Evolutionary conservation across 2,329 filamentous ascomycete species (phyloP).

Genomic region (Verruconis gallopava): DNA sequence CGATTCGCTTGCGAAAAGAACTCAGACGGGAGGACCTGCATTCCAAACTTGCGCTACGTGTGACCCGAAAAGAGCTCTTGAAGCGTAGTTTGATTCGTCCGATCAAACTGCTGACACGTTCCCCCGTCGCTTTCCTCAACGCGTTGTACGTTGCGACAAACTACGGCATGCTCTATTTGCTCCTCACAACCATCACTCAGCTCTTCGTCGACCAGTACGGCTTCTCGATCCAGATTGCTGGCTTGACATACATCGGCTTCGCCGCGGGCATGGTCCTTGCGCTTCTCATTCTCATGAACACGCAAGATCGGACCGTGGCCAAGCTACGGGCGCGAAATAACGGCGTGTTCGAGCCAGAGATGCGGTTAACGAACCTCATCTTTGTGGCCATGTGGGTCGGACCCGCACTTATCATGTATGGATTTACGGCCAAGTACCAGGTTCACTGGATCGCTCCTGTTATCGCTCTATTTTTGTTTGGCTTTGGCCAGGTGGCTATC

Average conservation of each 20-base stretch:
- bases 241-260: constrained; percentile 14
- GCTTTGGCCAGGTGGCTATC: constrained; percentile 9
- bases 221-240: constrained; percentile 10
- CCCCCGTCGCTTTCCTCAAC: constrained; percentile 14
- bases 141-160: constrained; percentile 14
- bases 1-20: constrained; percentile 12
- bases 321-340: constrained; percentile 13
- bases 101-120: constrained; percentile 15
- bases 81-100: constrained; percentile 13
- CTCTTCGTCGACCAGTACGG: constrained; percentile 15
- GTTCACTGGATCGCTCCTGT: constrained; percentile 17
- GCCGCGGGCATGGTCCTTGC: constrained; percentile 15
- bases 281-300: constrained; percentile 13
- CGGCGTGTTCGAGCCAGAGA: constrained; percentile 16
- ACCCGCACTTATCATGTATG: constrained; percentile 19
- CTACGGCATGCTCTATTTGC: constrained; percentile 17
- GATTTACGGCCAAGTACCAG: constrained; percentile 17
- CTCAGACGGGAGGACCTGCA: constrained; percentile 13
- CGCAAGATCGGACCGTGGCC: constrained; percentile 13
- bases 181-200: constrained; percentile 16
- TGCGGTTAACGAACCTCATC: constrained; percentile 8
- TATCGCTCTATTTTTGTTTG: constrained; percentile 5
- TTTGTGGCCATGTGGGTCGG: constrained; percentile 12
- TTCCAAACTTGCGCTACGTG: constrained; percentile 9
- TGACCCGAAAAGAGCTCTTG: background rate